phyloP scores from a whole-genome alignment of 495 filamentous ascomycete genomes.

The Penicillium robsamsonii region DNA sequence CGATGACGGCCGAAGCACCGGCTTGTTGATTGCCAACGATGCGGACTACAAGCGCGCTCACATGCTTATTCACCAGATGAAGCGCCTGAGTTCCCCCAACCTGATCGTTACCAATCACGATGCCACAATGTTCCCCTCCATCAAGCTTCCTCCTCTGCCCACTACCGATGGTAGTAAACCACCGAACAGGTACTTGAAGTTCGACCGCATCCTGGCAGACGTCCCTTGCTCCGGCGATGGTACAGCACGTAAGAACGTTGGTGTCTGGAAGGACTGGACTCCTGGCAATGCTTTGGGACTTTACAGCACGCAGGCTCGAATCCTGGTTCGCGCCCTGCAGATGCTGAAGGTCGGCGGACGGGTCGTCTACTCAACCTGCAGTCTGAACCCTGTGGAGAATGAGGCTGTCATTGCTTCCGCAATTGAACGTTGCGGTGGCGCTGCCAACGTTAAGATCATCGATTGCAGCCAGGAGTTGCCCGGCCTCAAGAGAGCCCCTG shows the following conservation, averaged over 20 bases:
- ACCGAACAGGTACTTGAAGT: constrained; percentile 78
- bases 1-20: constrained; percentile 84
- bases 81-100: constrained; percentile 93
- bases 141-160: constrained; percentile 62
- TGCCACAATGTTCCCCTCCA: constrained; percentile 90
- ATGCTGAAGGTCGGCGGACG: constrained; percentile 94
- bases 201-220: constrained; percentile 93
- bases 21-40: constrained; percentile 92
- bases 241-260: constrained; percentile 84
- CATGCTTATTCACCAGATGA: constrained; percentile 96
- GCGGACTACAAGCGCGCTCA: constrained; percentile 91
- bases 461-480: constrained; percentile 77
- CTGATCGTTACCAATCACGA: constrained; percentile 98
- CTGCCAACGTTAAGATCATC: constrained; percentile 74
- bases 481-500: constrained; percentile 68
- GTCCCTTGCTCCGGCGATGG: constrained; percentile 97
- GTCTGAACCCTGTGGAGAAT: constrained; percentile 96
- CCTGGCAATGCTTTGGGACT: constrained; percentile 81
- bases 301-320: constrained; percentile 78
- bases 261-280: constrained; percentile 92
- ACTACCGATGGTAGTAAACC: constrained; percentile 50
- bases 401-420: constrained; percentile 87
- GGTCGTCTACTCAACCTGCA: constrained; percentile 96
- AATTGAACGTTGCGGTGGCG: constrained; percentile 86
- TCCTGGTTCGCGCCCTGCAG: constrained; percentile 88